phyloP scores from a whole-genome alignment of 2,329 filamentous ascomycete species.

The Arthrobotrys megalospora region DNA sequence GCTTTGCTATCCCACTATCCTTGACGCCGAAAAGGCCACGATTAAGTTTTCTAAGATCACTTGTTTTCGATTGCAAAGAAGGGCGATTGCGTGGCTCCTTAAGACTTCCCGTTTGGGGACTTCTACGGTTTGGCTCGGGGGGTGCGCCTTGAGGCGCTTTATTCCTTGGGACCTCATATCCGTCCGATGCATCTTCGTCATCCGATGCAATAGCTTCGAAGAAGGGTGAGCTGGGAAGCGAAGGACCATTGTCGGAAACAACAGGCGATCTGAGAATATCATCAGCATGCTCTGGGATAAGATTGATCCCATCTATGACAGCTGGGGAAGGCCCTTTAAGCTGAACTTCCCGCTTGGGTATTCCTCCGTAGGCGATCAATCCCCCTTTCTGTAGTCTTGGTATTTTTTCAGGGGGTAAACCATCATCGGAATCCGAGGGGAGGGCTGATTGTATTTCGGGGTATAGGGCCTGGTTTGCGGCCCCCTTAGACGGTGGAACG shows the following conservation, averaged over 20 bases:
- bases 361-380: conserved; percentile 25
- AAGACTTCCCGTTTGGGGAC: neutral
- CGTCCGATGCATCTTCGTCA: conserved; percentile 15
- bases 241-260: conserved; percentile 43
- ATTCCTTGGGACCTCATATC: conserved; percentile 8
- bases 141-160: neutral
- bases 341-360: conserved; percentile 36
- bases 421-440: neutral
- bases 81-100: conserved; percentile 22
- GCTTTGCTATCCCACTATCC: conserved; percentile 68
- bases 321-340: conserved; percentile 35
- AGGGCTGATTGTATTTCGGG: conserved; percentile 21
- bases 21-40: conserved; percentile 49
- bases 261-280: conserved; percentile 37
- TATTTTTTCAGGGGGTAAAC: neutral
- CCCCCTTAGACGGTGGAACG: neutral
- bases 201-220: conserved; percentile 24
- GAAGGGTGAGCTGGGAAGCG: conserved; percentile 44
- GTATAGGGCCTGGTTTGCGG: neutral
- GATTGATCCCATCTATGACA: conserved; percentile 45
- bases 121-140: neutral
- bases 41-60: conserved; percentile 42
- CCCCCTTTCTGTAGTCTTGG: neutral
- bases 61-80: conserved; percentile 31
- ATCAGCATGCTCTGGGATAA: conserved; percentile 41